Conservation (phyloP, 495 filamentous ascomycete genomes). For the Talaromyces nanjingensis region DNA sequence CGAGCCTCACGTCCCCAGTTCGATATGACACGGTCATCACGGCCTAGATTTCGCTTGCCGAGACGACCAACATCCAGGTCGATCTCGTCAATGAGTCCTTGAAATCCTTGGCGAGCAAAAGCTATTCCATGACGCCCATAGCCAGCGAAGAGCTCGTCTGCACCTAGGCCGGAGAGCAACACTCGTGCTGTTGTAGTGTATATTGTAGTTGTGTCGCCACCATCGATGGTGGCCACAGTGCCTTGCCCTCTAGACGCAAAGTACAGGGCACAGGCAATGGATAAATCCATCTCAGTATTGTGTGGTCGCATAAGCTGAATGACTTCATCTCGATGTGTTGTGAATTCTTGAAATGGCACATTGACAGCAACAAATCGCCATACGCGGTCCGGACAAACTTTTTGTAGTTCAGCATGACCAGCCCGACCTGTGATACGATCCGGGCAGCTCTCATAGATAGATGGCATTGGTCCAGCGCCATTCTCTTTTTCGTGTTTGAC, state of each 20-base stretch:
- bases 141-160: conserved; percentile 93
- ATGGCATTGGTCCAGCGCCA: conserved; percentile 22
- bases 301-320: conserved; percentile 80
- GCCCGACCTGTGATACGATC: conserved; percentile 80
- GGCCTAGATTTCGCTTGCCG: conserved; percentile 85
- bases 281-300: conserved; percentile 97
- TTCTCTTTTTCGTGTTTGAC: conserved; percentile 17
- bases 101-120: conserved; percentile 57
- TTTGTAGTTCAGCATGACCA: conserved; percentile 65
- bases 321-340: conserved; percentile 60
- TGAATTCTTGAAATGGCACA: conserved; percentile 69
- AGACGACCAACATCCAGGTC: conserved; percentile 80
- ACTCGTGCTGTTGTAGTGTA: conserved; percentile 74
- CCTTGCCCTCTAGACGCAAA: conserved; percentile 83
- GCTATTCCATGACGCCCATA: conserved; percentile 81
- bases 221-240: conserved; percentile 16
- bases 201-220: conserved; percentile 1
- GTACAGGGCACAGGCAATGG: conserved; percentile 88
- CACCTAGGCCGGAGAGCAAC: conserved; percentile 85
- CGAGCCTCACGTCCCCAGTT: conserved; percentile 86
- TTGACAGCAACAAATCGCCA: conserved; percentile 85
- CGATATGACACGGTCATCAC: conserved; percentile 86
- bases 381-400: conserved; percentile 59
- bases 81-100: conserved; percentile 73
- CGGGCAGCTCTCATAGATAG: conserved; percentile 73